Evolutionary conservation across 352 stramenopile species (phyloP).

Genomic region (Thalassiosira hispida): DNA sequence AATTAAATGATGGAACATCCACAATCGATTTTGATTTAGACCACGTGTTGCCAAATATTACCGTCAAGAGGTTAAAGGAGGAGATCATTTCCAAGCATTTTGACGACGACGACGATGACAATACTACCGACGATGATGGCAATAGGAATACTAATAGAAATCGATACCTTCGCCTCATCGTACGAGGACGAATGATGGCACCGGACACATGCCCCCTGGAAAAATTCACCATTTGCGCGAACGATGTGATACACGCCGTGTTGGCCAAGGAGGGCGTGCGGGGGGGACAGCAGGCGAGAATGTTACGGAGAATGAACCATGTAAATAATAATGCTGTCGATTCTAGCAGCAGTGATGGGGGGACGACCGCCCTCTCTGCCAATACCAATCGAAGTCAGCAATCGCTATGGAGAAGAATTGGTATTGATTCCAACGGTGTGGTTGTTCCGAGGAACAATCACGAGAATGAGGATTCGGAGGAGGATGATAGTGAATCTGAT

Average conservation of each 20-base stretch:
- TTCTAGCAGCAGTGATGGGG: neutral
- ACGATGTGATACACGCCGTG: slow-evolving; percentile 76
- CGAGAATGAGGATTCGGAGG: slow-evolving; percentile 29
- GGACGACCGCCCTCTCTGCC: neutral
- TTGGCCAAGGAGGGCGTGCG: slow-evolving; percentile 52
- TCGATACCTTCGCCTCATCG: slow-evolving; percentile 76
- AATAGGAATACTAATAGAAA: slow-evolving; percentile 1
- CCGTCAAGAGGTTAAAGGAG: slow-evolving; percentile 13
- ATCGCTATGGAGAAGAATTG: slow-evolving; percentile 50
- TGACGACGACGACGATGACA: neutral
- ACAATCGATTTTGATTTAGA: slow-evolving; percentile 16
- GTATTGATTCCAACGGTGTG: slow-evolving; percentile 60
- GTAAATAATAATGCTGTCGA: neutral
- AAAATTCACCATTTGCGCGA: slow-evolving; percentile 50
- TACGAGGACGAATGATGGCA: slow-evolving; percentile 70
- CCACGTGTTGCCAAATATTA: neutral
- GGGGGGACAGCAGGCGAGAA: slow-evolving; percentile 52
- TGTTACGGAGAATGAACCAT: slow-evolving; percentile 41
- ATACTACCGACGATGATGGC: neutral
- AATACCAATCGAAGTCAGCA: neutral
- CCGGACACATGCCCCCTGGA: slow-evolving; percentile 60
- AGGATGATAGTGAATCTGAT: slow-evolving; percentile 53
- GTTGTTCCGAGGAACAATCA: slow-evolving; percentile 21
- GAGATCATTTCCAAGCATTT: slow-evolving; percentile 12
- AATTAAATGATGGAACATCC: slow-evolving; percentile 32